phyloP scores from a whole-genome alignment of 495 filamentous ascomycete genomes.

The Penicillium silybi region DNA sequence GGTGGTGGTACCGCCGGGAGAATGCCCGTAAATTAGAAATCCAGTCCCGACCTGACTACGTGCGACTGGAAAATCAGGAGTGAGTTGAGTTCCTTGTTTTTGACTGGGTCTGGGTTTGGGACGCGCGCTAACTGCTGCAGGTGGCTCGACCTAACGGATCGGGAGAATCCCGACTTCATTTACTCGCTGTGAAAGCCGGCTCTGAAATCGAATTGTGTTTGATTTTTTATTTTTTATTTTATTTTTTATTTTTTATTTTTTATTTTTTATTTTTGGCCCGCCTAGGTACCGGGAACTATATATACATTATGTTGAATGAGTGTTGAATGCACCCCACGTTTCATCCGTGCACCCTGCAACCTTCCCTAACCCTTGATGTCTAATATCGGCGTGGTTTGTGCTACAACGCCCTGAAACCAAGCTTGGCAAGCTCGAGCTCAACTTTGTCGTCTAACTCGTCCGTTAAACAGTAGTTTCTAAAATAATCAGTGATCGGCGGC shows the following conservation, averaged over 20 bases:
- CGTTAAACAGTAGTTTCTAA: not conserved
- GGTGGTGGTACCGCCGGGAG: slow-evolving; percentile 55
- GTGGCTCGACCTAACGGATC: slow-evolving; percentile 56
- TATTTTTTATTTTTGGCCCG: not conserved
- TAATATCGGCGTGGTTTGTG: not conserved
- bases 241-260: not conserved
- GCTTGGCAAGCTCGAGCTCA: not conserved
- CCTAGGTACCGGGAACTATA: not conserved
- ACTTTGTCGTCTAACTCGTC: not conserved
- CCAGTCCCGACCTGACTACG: slow-evolving; percentile 53
- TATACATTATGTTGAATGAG: not conserved
- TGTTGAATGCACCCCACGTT: not conserved
- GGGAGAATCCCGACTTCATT: slow-evolving; percentile 40
- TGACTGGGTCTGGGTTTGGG: not conserved
- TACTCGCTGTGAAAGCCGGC: slow-evolving; percentile 25
- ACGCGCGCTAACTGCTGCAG: slow-evolving; percentile 16
- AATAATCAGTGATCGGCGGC: not conserved
- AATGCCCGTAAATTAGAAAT: slow-evolving; percentile 59
- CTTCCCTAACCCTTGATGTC: not conserved
- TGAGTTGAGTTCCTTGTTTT: slow-evolving; percentile 19
- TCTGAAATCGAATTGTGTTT: not conserved
- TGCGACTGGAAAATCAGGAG: slow-evolving; percentile 66
- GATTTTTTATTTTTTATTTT: not conserved
- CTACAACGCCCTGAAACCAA: not conserved
- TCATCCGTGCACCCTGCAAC: not conserved